phyloP scores from a whole-genome alignment of 345 rosid species.

The Salix purpurea region DNA sequence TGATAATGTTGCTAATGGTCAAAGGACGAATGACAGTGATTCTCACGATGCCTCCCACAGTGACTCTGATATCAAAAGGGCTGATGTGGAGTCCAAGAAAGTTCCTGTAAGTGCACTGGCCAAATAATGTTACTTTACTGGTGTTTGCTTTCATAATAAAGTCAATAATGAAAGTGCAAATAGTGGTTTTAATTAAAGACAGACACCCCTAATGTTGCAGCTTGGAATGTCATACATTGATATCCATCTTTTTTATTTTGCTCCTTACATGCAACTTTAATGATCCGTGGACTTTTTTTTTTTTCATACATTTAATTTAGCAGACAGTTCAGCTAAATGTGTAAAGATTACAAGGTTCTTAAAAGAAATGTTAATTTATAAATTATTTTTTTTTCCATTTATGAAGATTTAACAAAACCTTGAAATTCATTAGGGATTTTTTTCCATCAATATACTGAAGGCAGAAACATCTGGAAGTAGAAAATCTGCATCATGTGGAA shows the following conservation, averaged over 20 bases:
- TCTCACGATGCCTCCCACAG: constrained; percentile 9
- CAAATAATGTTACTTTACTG: not conserved
- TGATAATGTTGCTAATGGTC: constrained; percentile 32
- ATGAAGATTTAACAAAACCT: not conserved
- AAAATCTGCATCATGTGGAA: not conserved
- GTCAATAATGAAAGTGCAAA: not conserved
- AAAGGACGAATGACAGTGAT: constrained; percentile 22
- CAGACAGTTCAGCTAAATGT: not conserved
- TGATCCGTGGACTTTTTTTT: too few relatives aligned
- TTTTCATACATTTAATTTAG: not conserved
- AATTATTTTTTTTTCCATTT: too few relatives aligned
- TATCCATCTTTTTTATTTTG: not conserved
- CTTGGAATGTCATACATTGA: not conserved
- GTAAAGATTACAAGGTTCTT: not conserved
- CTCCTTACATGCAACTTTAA: not conserved
- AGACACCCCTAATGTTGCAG: not conserved
- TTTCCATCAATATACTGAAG: not conserved
- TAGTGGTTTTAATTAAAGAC: not conserved
- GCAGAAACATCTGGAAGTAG: not conserved
- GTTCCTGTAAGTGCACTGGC: constrained; percentile 30
- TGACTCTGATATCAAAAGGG: constrained; percentile 13
- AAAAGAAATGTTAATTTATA: too few relatives aligned
- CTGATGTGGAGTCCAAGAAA: constrained; percentile 20
- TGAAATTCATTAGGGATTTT: not conserved
- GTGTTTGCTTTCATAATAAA: not conserved